A percentile compares a stretch with the other conserved stretches of the same genome.
phyloP scores from a whole-genome alignment of 1,284 basidiomycete species.

The Ustilago tritici region DNA sequence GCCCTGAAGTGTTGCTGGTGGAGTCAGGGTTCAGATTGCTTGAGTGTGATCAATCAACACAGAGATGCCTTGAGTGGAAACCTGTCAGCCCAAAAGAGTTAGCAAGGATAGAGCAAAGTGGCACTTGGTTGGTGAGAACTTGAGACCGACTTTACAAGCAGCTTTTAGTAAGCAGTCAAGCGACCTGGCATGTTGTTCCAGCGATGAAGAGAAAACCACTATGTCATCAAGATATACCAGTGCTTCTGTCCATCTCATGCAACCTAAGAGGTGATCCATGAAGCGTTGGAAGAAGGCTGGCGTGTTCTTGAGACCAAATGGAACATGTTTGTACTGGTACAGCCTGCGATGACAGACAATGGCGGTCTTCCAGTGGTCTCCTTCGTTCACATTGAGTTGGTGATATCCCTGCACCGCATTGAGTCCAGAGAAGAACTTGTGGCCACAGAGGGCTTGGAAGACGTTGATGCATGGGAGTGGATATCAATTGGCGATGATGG shows the following conservation, averaged over 20 bases:
- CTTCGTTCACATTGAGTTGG: neutral
- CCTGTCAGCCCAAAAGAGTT: neutral
- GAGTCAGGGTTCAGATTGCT: too few relatives aligned
- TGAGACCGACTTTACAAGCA: neutral
- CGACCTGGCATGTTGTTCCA: neutral
- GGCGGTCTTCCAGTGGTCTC: neutral
- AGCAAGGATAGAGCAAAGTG: neutral
- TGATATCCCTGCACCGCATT: neutral
- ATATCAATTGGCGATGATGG: neutral
- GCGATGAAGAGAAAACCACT: neutral
- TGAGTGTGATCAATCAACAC: neutral
- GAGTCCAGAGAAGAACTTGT: neutral
- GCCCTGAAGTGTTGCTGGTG: neutral
- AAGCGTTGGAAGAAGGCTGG: neutral
- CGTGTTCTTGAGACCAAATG: neutral
- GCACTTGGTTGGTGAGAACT: constrained; percentile 1
- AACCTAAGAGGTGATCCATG: neutral
- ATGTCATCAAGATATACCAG: neutral
- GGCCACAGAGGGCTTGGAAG: neutral
- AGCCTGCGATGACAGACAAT: neutral
- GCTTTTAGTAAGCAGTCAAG: neutral
- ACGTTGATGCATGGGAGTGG: neutral
- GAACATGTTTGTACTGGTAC: neutral
- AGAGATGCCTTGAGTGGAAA: neutral
- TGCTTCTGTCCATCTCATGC: constrained; percentile 5